Evolutionary conservation across 2,329 filamentous ascomycete genomes (phyloP), one percentile per base, ranked within the genome.

Genomic region (Phaeosphaeria sp.): DNA sequence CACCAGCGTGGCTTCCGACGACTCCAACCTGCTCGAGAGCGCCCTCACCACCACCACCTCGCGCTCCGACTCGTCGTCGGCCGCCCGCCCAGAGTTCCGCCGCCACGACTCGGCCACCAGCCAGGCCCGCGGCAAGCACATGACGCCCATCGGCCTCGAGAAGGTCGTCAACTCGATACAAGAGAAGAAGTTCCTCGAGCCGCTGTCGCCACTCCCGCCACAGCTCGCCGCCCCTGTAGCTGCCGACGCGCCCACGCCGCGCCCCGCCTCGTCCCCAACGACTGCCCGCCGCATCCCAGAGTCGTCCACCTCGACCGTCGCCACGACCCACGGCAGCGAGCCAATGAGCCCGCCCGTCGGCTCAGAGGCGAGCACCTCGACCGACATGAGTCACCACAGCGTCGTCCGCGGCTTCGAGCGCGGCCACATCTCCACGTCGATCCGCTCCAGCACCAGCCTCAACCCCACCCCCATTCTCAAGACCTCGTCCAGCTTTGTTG

Each of bases 161-260:
- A 96, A 96, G 81, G 96, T 98, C 86, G 92, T 97, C 43, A 87
- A 91, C 55, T 92, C 90, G 41, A 97, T 97, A 74, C 91, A 96
- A 77, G 90, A 95, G 78, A 92, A 91, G 78, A 88, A 88, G 77
- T 84, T 85, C 46, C 82, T 94, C 21, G 82, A 86, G 69, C 85
- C 86, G 4, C 77, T 87, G 39, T 79, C 84, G 49, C 76, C 82
- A 50, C 77, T 78, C 55, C 82, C 73, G 60, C 76, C 68, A 65
- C 79, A 70, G 71, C 79, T 74, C n/a, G 65, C 72, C 43, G 66
- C 66, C 39, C 68, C 64, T 1, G 21, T 59, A 18, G 60, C 64
- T 30, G 48, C 53, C 36, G 30, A 54, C 43, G 62, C 54, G 17
- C 54, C 60, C 54, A 81, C 80, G 15, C 79, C 80, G 17, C 77